phyloP scores from a whole-genome alignment of 2,329 filamentous ascomycete genomes.

The Myriosclerotinia duriaeana region DNA sequence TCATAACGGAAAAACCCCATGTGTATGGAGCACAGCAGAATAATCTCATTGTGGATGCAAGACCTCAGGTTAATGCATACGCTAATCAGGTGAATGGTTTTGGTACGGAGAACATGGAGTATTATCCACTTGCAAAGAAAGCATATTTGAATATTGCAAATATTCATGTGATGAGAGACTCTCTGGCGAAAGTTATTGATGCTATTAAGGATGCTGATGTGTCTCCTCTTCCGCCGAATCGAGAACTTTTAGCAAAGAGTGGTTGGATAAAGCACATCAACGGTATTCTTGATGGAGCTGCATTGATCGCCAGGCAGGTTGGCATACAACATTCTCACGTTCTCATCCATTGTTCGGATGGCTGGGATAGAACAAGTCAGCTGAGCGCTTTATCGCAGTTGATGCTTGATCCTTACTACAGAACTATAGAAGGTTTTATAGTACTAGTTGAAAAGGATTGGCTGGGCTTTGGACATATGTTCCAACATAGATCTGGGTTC shows the following conservation, averaged over 20 bases:
- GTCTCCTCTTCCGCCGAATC: conserved; percentile 76
- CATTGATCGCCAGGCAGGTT: conserved; percentile 81
- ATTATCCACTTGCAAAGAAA: conserved; percentile 90
- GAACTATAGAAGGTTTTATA: conserved; percentile 92
- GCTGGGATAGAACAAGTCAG: conserved; percentile 96
- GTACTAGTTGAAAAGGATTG: conserved; percentile 96
- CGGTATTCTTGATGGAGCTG: conserved; percentile 78
- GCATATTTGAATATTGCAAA: conserved; percentile 95
- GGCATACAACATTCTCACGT: conserved; percentile 93
- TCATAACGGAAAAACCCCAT: conserved; percentile 58
- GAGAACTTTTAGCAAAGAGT: conserved; percentile 77
- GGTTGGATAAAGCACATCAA: conserved; percentile 89
- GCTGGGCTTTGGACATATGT: conserved; percentile 97
- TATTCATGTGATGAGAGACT: conserved; percentile 96
- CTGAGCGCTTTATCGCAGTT: conserved; percentile 88
- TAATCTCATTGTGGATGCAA: conserved; percentile 93
- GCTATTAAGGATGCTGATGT: conserved; percentile 91
- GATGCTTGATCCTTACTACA: conserved; percentile 92
- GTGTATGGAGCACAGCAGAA: conserved; percentile 90
- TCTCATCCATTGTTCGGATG: conserved; percentile 95
- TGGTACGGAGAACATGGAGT: conserved; percentile 96
- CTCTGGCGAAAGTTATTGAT: conserved; percentile 82
- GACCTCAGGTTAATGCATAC: conserved; percentile 89
- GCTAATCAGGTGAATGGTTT: conserved; percentile 92
- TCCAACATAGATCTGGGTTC: conserved; percentile 85